Evolutionary conservation across 139 green algal genomes (phyloP).

Genomic region (Marvania coccoides): DNA sequence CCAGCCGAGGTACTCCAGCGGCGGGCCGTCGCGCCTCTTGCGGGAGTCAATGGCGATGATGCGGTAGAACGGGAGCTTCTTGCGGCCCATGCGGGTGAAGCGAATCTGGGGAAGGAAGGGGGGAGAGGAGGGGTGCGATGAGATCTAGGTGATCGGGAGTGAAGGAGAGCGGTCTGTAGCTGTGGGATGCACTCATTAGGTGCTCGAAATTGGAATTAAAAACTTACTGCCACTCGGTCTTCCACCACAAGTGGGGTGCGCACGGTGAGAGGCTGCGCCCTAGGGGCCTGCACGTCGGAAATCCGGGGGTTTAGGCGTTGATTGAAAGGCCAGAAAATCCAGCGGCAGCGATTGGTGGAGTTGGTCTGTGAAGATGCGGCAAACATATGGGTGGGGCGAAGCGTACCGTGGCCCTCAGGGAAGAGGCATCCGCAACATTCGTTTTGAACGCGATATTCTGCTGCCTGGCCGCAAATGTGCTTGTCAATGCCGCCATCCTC

Average conservation of each 20-base stretch:
- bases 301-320: neutral
- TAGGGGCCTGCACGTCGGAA: neutral
- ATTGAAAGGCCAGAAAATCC: no score
- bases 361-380: neutral
- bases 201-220: neutral
- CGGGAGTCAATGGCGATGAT: slow-evolving; percentile 86
- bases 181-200: neutral
- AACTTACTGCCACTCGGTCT: slow-evolving; percentile 44
- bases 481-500: neutral
- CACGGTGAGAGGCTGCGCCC: neutral
- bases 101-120: slow-evolving; percentile 53
- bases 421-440: neutral
- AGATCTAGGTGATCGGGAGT: neutral
- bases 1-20: slow-evolving; percentile 84
- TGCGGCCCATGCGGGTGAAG: slow-evolving; percentile 82
- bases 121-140: neutral
- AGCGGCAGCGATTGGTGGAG: no score
- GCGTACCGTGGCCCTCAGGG: slow-evolving; percentile 1
- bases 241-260: slow-evolving; percentile 47
- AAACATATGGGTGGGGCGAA: neutral
- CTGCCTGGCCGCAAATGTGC: neutral
- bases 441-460: slow-evolving; percentile 1
- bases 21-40: slow-evolving; percentile 67
- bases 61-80: slow-evolving; percentile 82
- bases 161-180: neutral